phyloP scores from a whole-genome alignment of 108 stramenopile genomes.

The Cyclotella distinguenda region DNA sequence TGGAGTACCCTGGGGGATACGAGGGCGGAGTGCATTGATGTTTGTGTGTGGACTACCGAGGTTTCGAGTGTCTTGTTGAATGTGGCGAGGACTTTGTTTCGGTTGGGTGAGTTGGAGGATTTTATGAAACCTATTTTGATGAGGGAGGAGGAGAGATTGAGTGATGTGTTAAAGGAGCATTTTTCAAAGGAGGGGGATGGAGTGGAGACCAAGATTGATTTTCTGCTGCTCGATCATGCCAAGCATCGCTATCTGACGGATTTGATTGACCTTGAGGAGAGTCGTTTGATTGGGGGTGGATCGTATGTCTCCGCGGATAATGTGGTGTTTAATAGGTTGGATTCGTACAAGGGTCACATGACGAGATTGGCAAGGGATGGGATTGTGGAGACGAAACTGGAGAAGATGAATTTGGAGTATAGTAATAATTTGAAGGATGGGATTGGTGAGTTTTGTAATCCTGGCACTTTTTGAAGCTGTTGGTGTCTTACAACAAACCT shows the following conservation, averaged over 20 bases:
- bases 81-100: slow-evolving; percentile 27
- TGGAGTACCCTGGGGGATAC: background rate
- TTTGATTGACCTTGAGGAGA: slow-evolving; percentile 57
- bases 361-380: slow-evolving; percentile 34
- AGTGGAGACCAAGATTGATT: slow-evolving; percentile 41
- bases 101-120: slow-evolving; percentile 34
- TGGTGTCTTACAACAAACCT: background rate
- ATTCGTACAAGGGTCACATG: slow-evolving; percentile 75
- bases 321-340: slow-evolving; percentile 69
- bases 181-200: background rate
- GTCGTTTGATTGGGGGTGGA: slow-evolving; percentile 42
- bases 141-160: slow-evolving; percentile 9
- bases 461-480: background rate
- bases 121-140: slow-evolving; percentile 35
- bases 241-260: slow-evolving; percentile 77
- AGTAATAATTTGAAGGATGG: slow-evolving; percentile 49
- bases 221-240: slow-evolving; percentile 88
- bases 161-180: slow-evolving; percentile 4
- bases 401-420: slow-evolving; percentile 71
- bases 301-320: slow-evolving; percentile 84
- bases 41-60: slow-evolving; percentile 36
- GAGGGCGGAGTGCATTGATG: slow-evolving; percentile 13
- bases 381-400: slow-evolving; percentile 62
- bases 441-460: slow-evolving; percentile 28
- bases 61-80: slow-evolving; percentile 30